These are phyloP conservation scores for Ceratobasidium sp. DNA, from an alignment of 1,284 basidiomycete genomes.

Conservation along the genomic window DNA sequence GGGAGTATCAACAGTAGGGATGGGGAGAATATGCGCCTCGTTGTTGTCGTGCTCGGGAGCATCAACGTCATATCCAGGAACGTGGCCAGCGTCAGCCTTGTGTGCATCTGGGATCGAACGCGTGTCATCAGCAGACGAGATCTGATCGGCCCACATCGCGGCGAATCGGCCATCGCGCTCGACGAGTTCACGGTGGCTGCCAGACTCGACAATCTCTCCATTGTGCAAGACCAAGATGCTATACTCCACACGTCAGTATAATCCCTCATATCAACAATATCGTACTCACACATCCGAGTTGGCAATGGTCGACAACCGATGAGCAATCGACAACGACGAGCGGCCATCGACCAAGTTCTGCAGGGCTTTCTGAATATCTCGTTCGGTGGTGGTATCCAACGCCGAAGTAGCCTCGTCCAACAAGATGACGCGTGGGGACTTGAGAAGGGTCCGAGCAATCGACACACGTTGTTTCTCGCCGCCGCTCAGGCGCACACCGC, in stretches of 20 bases:
- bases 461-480: constrained; percentile 90
- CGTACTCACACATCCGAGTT: constrained; percentile 71
- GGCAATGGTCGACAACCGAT: constrained; percentile 81
- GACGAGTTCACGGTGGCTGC: constrained; percentile 77
- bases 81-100: constrained; percentile 61
- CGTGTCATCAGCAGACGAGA: constrained; percentile 63
- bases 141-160: constrained; percentile 83
- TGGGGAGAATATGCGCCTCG: constrained; percentile 23
- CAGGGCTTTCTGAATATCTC: constrained; percentile 84
- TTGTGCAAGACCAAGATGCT: constrained; percentile 86
- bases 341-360: constrained; percentile 74
- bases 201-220: constrained; percentile 82
- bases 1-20: constrained; percentile 26
- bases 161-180: constrained; percentile 76
- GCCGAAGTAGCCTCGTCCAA: constrained; percentile 83
- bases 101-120: constrained; percentile 49
- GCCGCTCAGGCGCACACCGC: constrained; percentile 80
- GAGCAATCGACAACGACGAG: constrained; percentile 81
- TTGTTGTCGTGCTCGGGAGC: constrained; percentile 17
- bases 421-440: constrained; percentile 80
- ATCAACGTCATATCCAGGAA: constrained; percentile 30
- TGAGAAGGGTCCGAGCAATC: constrained; percentile 85
- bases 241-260: constrained; percentile 42
- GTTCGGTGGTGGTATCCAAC: constrained; percentile 84
- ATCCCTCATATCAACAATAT: constrained; percentile 46